phyloP scores from a whole-genome alignment of 2,329 filamentous ascomycete species.

The Claviceps cyperi region DNA sequence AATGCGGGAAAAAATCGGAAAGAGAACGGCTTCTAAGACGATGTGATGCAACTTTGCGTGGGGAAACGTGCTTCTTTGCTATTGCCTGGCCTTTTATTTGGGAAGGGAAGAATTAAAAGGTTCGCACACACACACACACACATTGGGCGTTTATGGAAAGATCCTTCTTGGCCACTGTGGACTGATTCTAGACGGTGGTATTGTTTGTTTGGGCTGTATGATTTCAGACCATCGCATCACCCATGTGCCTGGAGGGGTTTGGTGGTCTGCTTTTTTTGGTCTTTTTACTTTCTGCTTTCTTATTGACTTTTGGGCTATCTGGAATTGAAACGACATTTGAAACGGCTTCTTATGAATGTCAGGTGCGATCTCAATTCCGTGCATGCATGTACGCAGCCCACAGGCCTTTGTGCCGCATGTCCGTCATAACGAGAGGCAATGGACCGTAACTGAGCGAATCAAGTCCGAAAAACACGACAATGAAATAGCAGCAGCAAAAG shows the following conservation, averaged over 20 bases:
- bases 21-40: neutral
- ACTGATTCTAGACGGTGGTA: neutral
- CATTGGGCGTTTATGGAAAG: slow-evolving; percentile 5
- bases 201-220: slow-evolving; percentile 1
- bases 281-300: neutral
- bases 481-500: no score
- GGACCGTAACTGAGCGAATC: no score
- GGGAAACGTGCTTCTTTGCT: neutral
- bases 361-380: no score
- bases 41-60: neutral
- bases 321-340: slow-evolving; percentile 1
- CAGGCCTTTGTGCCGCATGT: no score
- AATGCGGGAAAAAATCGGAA: neutral
- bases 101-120: neutral
- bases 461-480: no score
- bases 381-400: no score
- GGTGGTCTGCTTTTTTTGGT: neutral
- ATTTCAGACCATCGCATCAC: neutral
- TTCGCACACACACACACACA: slow-evolving; percentile 3
- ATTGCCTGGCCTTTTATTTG: neutral
- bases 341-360: neutral
- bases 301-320: slow-evolving; percentile 2
- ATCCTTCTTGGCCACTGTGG: slow-evolving; percentile 4
- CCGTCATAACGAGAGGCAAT: no score
- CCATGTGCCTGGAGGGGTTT: slow-evolving; percentile 1